Evolutionary conservation across 2,329 filamentous ascomycete species (phyloP).

Genomic region (Emmonsiellopsis sp.): DNA sequence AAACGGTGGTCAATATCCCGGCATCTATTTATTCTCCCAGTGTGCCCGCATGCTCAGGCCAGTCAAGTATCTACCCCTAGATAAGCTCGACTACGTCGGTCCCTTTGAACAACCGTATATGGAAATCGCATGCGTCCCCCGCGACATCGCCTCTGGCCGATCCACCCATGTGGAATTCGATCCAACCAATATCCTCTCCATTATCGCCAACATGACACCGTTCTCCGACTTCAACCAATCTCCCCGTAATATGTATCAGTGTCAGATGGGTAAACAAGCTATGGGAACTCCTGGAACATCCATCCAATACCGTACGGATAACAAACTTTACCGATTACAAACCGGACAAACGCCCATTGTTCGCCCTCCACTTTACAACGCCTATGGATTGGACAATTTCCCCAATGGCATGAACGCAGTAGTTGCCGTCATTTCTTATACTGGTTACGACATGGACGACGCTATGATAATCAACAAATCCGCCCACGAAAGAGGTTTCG

Average conservation of each 20-base stretch:
- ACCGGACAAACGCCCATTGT: slow-evolving; percentile 94
- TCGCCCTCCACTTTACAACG: slow-evolving; percentile 83
- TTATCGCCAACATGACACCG: slow-evolving; percentile 95
- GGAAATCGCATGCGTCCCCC: slow-evolving; percentile 87
- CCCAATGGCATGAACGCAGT: slow-evolving; percentile 93
- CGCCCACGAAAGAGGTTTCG: slow-evolving; percentile 89
- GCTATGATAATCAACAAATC: slow-evolving; percentile 99
- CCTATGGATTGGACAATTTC: slow-evolving; percentile 96
- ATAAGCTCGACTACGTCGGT: slow-evolving; percentile 79
- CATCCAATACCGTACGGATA: slow-evolving; percentile 79
- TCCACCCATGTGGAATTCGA: slow-evolving; percentile 91
- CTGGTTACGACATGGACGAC: slow-evolving; percentile 99
- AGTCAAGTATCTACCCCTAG: slow-evolving; percentile 81
- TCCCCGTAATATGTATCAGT: slow-evolving; percentile 98
- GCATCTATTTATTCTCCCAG: slow-evolving; percentile 85
- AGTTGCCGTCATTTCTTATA: slow-evolving; percentile 97
- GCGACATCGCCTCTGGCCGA: slow-evolving; percentile 77
- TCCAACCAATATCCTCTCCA: slow-evolving; percentile 93
- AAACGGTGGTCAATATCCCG: slow-evolving; percentile 87
- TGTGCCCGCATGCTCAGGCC: slow-evolving; percentile 81
- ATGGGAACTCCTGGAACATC: slow-evolving; percentile 95
- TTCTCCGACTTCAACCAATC: slow-evolving; percentile 99
- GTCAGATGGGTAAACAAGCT: slow-evolving; percentile 98
- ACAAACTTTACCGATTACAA: slow-evolving; percentile 91
- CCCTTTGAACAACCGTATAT: slow-evolving; percentile 96